These are phyloP conservation scores for Microdochium trichocladiopsis DNA, from an alignment of 2,329 filamentous ascomycete genomes.

Conservation along the genomic window DNA sequence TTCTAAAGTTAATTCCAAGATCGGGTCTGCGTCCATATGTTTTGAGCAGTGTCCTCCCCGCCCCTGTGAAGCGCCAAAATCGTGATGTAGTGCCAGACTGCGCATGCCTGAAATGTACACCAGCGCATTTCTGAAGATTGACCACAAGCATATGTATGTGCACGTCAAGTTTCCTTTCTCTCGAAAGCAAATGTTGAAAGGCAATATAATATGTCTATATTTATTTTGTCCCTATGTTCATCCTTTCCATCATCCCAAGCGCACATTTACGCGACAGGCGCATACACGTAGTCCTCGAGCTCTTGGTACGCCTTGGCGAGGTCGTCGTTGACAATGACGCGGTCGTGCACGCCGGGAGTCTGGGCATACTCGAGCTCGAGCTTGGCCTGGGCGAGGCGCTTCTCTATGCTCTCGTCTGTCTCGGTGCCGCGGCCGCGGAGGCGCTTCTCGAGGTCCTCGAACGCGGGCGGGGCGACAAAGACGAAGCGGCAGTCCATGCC, in stretches of 20 bases:
- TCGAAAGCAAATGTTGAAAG: too few species aligned
- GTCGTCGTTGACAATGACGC: constrained; percentile 58
- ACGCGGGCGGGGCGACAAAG: constrained; percentile 75
- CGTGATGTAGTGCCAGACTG: too few species aligned
- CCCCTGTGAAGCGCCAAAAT: too few species aligned
- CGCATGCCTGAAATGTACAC: too few species aligned
- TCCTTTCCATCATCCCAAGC: constrained; percentile 1
- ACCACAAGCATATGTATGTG: too few species aligned
- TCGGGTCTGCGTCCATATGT: constrained; percentile 24
- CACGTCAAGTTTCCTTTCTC: too few species aligned
- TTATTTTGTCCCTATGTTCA: constrained; percentile 1
- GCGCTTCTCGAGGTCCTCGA: constrained; percentile 66
- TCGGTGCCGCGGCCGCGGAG: constrained; percentile 74
- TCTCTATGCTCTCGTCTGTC: constrained; percentile 61
- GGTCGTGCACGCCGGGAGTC: constrained; percentile 58
- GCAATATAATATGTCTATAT: constrained; percentile 2
- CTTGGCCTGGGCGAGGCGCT: constrained; percentile 64
- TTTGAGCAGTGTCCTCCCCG: background rate
- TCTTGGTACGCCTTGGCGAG: constrained; percentile 44
- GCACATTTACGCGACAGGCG: constrained; percentile 10
- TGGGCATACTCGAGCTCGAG: constrained; percentile 68
- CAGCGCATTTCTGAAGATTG: too few species aligned
- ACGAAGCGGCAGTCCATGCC: constrained; percentile 71
- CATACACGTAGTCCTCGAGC: constrained; percentile 42
- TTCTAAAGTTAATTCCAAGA: constrained; percentile 30